phyloP scores from a whole-genome alignment of 495 filamentous ascomycete genomes.

The Chaetomidium leptoderma region DNA sequence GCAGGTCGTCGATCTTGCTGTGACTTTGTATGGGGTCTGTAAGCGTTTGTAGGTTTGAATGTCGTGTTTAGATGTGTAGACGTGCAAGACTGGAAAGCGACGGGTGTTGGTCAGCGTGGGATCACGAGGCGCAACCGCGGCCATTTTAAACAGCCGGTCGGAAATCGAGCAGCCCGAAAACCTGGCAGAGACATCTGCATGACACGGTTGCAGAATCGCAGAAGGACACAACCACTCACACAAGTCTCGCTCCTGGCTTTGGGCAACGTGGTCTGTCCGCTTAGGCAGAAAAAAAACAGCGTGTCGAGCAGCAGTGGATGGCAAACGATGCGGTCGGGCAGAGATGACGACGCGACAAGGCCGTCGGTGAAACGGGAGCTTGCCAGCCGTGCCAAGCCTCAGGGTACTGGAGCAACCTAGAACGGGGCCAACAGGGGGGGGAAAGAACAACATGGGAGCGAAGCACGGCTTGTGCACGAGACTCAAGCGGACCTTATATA shows the following conservation, averaged over 20 bases:
- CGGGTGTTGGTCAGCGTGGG: slow-evolving; percentile 1
- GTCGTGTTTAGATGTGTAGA: background rate
- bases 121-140: background rate
- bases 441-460: background rate
- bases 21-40: background rate
- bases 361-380: slow-evolving; percentile 7
- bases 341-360: slow-evolving; percentile 22
- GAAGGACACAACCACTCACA: background rate
- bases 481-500: background rate
- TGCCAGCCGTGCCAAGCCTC: slow-evolving; percentile 18
- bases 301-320: slow-evolving; percentile 8
- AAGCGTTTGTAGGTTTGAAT: too few relatives aligned
- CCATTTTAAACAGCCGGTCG: slow-evolving; percentile 5
- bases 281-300: slow-evolving; percentile 15
- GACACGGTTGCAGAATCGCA: slow-evolving; percentile 14
- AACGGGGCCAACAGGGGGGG: background rate
- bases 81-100: background rate
- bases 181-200: slow-evolving; percentile 7
- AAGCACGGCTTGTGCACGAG: too few relatives aligned
- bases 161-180: slow-evolving; percentile 5
- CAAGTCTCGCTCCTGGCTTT: slow-evolving; percentile 3
- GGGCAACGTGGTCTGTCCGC: slow-evolving; percentile 15
- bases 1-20: background rate
- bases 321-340: slow-evolving; percentile 17
- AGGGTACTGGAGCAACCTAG: slow-evolving; percentile 5